Conservation (phyloP, 1,139 yeast genomes). For the Candida buenavistaensis region DNA sequence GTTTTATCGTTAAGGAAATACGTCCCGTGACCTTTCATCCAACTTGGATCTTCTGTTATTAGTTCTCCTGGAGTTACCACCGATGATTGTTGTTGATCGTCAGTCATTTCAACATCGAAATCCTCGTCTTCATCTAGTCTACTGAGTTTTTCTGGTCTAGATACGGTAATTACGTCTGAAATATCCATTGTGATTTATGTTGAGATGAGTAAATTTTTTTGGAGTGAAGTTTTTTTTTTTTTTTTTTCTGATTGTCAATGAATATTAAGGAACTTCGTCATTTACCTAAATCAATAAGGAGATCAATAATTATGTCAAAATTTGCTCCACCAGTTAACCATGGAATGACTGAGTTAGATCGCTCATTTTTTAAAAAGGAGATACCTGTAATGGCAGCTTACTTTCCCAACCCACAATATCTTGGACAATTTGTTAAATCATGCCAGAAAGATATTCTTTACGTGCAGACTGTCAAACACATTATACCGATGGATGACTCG, state of each 20-base stretch:
- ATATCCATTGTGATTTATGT: conserved; percentile 19
- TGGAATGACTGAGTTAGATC: conserved; percentile 65
- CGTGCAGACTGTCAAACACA: conserved; percentile 65
- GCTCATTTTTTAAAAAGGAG: conserved; percentile 55
- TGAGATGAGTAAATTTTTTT: not conserved
- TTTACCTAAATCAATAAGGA: conserved; percentile 24
- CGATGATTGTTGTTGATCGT: conserved; percentile 15
- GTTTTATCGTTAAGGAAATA: conserved; percentile 72
- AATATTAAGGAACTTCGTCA: conserved; percentile 10
- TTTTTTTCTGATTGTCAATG: conserved; percentile 6
- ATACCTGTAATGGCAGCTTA: conserved; percentile 65
- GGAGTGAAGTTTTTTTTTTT: conserved; percentile 4
- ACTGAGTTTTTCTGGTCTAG: conserved; percentile 25
- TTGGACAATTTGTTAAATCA: conserved; percentile 55
- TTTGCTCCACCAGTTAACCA: conserved; percentile 69
- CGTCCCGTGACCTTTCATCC: conserved; percentile 99
- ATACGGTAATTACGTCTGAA: conserved; percentile 39
- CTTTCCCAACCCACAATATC: conserved; percentile 64
- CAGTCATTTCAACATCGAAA: conserved; percentile 36
- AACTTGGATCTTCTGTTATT: conserved; percentile 89
- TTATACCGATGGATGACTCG: conserved; percentile 49
- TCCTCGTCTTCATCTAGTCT: conserved; percentile 18
- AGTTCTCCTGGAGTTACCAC: conserved; percentile 95
- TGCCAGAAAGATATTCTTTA: conserved; percentile 58
- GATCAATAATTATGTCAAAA: conserved; percentile 29